These are phyloP conservation scores for Coleophoma cylindrospora DNA, from an alignment of 2,329 filamentous ascomycete genomes.

Conservation along the genomic window DNA sequence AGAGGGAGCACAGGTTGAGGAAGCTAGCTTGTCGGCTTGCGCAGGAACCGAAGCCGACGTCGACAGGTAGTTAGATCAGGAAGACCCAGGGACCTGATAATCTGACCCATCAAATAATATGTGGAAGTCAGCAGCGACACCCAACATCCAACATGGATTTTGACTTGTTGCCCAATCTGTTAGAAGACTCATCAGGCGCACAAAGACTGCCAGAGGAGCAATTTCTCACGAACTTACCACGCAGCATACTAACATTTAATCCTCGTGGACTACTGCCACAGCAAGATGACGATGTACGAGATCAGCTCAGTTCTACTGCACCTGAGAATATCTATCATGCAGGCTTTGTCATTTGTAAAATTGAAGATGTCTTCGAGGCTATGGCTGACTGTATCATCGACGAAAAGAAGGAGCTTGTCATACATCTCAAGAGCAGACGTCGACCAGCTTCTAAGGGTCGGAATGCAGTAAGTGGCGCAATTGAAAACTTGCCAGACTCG, in stretches of 20 bases:
- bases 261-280: not conserved
- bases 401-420: conserved; percentile 37
- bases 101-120: too few relatives aligned
- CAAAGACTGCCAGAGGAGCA: not conserved
- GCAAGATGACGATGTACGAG: not conserved
- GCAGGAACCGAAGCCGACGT: too few relatives aligned
- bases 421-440: conserved; percentile 38
- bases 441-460: conserved; percentile 2
- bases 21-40: too few relatives aligned
- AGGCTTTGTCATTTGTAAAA: conserved; percentile 39
- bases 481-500: not conserved
- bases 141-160: not conserved
- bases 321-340: conserved; percentile 7
- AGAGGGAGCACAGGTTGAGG: too few relatives aligned
- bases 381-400: conserved; percentile 43
- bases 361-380: conserved; percentile 49
- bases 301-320: conserved; percentile 15
- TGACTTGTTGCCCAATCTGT: not conserved
- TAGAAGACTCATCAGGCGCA: not conserved
- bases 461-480: not conserved
- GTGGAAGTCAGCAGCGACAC: too few relatives aligned
- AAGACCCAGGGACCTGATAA: too few relatives aligned
- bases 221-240: conserved; percentile 17
- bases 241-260: not conserved
- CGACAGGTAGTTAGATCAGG: too few relatives aligned